phyloP scores from a whole-genome alignment of 805 yeast species.

The Wickerhamiella sergipiensis region DNA sequence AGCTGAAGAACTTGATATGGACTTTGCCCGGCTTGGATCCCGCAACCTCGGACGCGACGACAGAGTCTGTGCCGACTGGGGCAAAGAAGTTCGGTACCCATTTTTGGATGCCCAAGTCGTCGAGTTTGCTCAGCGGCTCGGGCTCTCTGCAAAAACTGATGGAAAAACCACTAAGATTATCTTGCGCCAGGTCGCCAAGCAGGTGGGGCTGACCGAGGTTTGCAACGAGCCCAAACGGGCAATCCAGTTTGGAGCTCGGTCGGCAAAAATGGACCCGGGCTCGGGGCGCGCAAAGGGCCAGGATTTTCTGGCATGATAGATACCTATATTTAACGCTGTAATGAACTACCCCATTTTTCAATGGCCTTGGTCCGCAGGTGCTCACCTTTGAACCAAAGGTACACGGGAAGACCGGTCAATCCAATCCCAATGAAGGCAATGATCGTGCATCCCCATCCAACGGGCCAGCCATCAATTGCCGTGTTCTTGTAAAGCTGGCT shows the following conservation, averaged over 20 bases:
- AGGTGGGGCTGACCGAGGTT: slow-evolving; percentile 37
- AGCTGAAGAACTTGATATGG: slow-evolving; percentile 47
- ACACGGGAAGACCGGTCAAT: slow-evolving; percentile 36
- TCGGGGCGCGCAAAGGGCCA: slow-evolving; percentile 69
- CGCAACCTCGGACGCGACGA: slow-evolving; percentile 88
- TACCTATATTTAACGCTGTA: background rate
- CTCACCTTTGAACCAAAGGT: slow-evolving; percentile 8
- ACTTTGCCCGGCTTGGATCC: slow-evolving; percentile 58
- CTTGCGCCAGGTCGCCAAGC: slow-evolving; percentile 47
- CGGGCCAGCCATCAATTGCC: slow-evolving; percentile 34
- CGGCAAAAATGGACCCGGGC: slow-evolving; percentile 85
- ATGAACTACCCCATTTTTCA: slow-evolving; percentile 7
- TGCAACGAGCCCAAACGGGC: slow-evolving; percentile 77
- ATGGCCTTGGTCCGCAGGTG: slow-evolving; percentile 7
- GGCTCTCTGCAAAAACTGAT: slow-evolving; percentile 30
- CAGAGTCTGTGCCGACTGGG: slow-evolving; percentile 72
- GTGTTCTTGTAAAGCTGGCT: slow-evolving; percentile 37
- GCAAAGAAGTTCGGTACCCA: slow-evolving; percentile 82
- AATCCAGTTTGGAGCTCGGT: slow-evolving; percentile 88
- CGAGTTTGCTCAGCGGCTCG: slow-evolving; percentile 20
- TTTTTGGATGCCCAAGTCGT: slow-evolving; percentile 57
- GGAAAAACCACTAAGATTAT: slow-evolving; percentile 29
- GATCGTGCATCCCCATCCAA: slow-evolving; percentile 44
- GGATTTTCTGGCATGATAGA: background rate
- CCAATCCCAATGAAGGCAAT: slow-evolving; percentile 31